Evolutionary conservation across 768 basidiomycete genomes (phyloP), one percentile per base, ranked within the genome.

Genomic region (Boletus rufocinnamomeus): DNA sequence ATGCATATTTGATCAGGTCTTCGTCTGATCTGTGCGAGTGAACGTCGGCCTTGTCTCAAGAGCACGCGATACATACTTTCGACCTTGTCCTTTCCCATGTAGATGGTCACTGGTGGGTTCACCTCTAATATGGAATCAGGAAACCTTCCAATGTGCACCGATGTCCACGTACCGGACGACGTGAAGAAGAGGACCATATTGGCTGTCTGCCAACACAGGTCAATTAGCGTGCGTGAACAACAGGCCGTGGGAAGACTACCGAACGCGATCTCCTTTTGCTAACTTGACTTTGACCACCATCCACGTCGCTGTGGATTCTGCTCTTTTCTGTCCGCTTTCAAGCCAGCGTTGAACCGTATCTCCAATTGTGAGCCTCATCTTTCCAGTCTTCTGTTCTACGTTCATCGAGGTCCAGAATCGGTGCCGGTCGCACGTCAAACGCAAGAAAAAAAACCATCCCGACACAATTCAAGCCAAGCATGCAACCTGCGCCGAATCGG

Each of bases 21-120:
- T 98, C 96, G 76, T 99, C 96, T 98, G 71, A 59, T 59, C 62
- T 66, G 57, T 52, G 50, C 56, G 63, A 35, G 58, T 74, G 57
- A 72, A 48, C 17, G 49, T 56, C 55, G 55, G 56, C 10, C 30
- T 28, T 23, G 49, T 7, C 46, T 35, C 19, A 25, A 8, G n/a
- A 35, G 21, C 38, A 48, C 40, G 23, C 2, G 23, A 19, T 14
- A 78, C 88, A 68, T 66, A 94, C 92, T 94, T 78, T 97, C 93
- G 59, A 94, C 88, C 77, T 99, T 98, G 82, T 99, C 96, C 70
- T 85, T 86, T 30, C 96, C 95, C 95, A 98, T 97, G 74, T 96
- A 98, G 56, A 98, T 77, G 28, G 76, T 83, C 9, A 80, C 85
- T 1, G 90, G 77, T 2, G 93, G 91, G 46, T 83, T 72, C 17